Conservation (phyloP, 73 alveolate species). For the Paramecium caudatum region DNA sequence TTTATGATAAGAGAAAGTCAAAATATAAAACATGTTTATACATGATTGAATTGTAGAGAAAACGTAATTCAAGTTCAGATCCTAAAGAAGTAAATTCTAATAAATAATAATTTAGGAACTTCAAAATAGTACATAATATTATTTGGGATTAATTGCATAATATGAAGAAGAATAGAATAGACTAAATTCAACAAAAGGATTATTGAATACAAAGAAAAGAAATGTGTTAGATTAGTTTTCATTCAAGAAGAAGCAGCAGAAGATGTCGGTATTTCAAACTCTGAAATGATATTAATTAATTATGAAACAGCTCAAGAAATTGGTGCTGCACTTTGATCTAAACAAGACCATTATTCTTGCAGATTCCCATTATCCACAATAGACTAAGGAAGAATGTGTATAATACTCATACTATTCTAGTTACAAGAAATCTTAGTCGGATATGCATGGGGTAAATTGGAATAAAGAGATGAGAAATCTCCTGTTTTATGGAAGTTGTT, state of each 20-base stretch:
- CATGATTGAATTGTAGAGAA: slow-evolving; percentile 59
- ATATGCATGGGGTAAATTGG: slow-evolving; percentile 90
- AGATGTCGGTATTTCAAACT: slow-evolving; percentile 25
- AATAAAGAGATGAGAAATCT: slow-evolving; percentile 84
- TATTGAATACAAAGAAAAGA: slow-evolving; percentile 24
- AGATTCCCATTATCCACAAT: slow-evolving; percentile 78
- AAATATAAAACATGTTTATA: slow-evolving; percentile 42
- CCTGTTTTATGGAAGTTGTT: slow-evolving; percentile 81
- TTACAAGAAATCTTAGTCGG: slow-evolving; percentile 78
- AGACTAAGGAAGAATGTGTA: slow-evolving; percentile 78
- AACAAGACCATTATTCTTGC: slow-evolving; percentile 87
- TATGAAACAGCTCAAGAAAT: slow-evolving; percentile 78
- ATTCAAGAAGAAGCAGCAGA: slow-evolving; percentile 31
- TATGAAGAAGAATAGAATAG: slow-evolving; percentile 55
- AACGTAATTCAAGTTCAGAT: slow-evolving; percentile 27
- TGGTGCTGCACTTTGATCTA: slow-evolving; percentile 91
- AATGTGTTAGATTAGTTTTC: slow-evolving; percentile 27
- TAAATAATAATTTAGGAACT: neutral
- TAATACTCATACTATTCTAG: slow-evolving; percentile 64
- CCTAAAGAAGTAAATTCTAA: slow-evolving; percentile 21
- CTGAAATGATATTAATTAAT: slow-evolving; percentile 58
- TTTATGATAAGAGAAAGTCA: slow-evolving; percentile 42
- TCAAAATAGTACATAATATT: slow-evolving; percentile 47
- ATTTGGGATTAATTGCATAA: slow-evolving; percentile 49
- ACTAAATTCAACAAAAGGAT: slow-evolving; percentile 2